Evolutionary conservation across 225 moss, liverwort and hornwort species (phyloP), one percentile per base, ranked within the genome.

Genomic region (Polytrichum commune): DNA sequence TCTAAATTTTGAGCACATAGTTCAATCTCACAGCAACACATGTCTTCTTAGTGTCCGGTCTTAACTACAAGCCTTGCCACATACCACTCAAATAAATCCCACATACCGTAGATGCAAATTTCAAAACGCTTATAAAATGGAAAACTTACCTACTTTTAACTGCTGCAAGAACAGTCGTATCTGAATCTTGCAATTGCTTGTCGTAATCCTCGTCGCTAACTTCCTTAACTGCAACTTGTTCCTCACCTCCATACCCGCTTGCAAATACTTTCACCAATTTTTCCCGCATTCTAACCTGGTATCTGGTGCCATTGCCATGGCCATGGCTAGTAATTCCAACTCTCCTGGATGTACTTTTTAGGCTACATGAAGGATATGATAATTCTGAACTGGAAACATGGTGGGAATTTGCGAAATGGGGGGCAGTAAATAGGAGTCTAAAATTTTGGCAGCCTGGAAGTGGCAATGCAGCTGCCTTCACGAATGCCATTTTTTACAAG

Each of bases 201-300:
- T 81, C 87, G 38, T 78, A 69, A 64, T 87, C 83, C 53, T 84
- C 81, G 63, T 87, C 81, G 22, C 76, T 74, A 19, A 70, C 74
- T 53, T 87, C 87, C 74, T 76, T 77, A 76, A 84, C 72, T 57
- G 67, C 66, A 32, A 58, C 29, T 30, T 69, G 29, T 58, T 29
- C 56, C 69, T 69, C 69, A 5, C 57, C 58, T 56, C 63, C 28
- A 56, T 77, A 77, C 22, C 70, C 62, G 53, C 71, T 29, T 8
- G 71, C 67, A 18, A 1, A 67, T 25, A 30, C 57, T 75, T 62
- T 62, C 56, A 13, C 27, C 33, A 28, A 5, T 9, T 64, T 54
- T 35, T 5, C 7, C 1, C 1, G 0, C 46, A 60, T 56, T 38
- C 25, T 62, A 28, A 63, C n/a, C 60, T 67, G 77, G 19, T 75